Percentiles rank a stretch among this genome's conserved stretches.
Evolutionary conservation across 139 green algal species (phyloP).

Genomic region (Picochlorum costavermella): DNA sequence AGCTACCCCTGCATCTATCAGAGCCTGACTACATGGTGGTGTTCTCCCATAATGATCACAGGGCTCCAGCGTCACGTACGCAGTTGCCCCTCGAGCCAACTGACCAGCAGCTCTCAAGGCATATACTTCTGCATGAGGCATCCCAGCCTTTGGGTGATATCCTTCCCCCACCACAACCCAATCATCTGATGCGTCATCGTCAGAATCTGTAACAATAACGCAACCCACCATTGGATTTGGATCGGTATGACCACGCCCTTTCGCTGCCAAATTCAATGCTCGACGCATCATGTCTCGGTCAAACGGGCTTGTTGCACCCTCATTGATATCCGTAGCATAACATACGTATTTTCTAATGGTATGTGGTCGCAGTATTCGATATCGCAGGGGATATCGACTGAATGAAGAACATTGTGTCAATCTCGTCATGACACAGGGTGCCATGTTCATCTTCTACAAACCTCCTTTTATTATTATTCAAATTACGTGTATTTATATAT

Average conservation of each 20-base stretch:
- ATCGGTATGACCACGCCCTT: conserved; percentile 66
- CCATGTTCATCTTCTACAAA: too few species aligned
- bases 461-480: too few species aligned
- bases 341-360: too few species aligned
- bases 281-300: conserved; percentile 66
- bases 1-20: conserved; percentile 74
- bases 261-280: conserved; percentile 71
- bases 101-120: conserved; percentile 75
- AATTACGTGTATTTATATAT: too few species aligned
- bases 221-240: conserved; percentile 96
- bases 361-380: too few species aligned
- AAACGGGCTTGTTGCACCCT: conserved; percentile 1
- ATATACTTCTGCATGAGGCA: conserved; percentile 97
- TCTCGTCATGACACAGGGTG: too few species aligned
- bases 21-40: conserved; percentile 81
- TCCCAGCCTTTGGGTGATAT: conserved; percentile 88
- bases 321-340: neutral
- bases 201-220: conserved; percentile 59
- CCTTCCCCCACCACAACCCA: conserved; percentile 83
- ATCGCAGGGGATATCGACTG: too few species aligned
- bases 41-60: conserved; percentile 95
- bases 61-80: conserved; percentile 97
- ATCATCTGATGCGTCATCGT: conserved; percentile 5
- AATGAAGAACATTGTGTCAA: too few species aligned
- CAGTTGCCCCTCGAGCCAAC: conserved; percentile 70